Evolutionary conservation across 257 asterid genomes (phyloP), one percentile per base, ranked within the genome.

Genomic region (Forsythia suspensa): DNA sequence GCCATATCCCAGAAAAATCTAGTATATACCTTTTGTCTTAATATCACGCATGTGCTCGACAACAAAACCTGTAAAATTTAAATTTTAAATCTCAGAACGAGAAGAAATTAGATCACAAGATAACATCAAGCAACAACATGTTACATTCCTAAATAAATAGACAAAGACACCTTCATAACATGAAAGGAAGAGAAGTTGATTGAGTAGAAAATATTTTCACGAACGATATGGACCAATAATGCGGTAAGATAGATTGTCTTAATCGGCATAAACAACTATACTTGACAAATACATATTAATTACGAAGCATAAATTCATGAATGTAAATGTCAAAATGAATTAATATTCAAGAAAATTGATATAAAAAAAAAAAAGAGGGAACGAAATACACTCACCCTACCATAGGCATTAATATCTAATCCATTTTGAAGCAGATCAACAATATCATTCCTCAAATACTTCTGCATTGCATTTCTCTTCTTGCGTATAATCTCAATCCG

Each of bases 41-140:
- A 97, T 96, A 79, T 96, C 98, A 68, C 98, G 99, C 96, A 92
- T 82, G 84, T 96, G 99, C 72, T 98, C 98, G 82, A 96, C 98
- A 68, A 97, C 99, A 87, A 96, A 96, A 82, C 99, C 99, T 96
- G 88, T 81, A 83, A 83, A 43, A 29, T 48, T 48, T 13, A 75
- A 71, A 36, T 70, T 29, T 82, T 13, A 48, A 43, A 13, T 15
- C n/a, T 48, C n/a, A 13, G n/a, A 57, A 73, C 68, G 24, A 57
- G 70, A 81, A 40, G 61, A 66, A 57, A 70, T 24, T 10, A 51
- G 20, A 40, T 74, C n/a, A 10, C 68, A 85, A 34, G 8, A 69
- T n/a, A 55, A 72, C 4, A 61, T 57, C 43, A n/a, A 8, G 55
- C 41, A 72, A 42, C 13, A 29, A 8, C 67, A 72, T 73, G 36